Conservation (phyloP, 768 basidiomycete genomes). For the Tricholoma furcatifolium region DNA sequence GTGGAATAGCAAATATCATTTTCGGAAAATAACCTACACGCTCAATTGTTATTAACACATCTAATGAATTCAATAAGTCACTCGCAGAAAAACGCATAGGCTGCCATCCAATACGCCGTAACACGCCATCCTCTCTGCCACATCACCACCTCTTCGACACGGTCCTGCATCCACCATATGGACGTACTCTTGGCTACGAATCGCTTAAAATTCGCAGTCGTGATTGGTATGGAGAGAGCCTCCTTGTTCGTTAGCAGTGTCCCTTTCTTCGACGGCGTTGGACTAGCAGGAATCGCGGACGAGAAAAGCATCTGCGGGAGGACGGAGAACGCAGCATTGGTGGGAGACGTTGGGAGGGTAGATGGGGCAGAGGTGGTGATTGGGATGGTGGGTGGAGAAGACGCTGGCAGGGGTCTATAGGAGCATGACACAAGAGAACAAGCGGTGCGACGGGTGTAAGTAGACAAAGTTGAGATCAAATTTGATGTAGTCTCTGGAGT, state of each 20-base stretch:
- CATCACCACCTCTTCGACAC: slow-evolving; percentile 79
- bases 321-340: slow-evolving; percentile 22
- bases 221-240: slow-evolving; percentile 74
- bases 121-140: slow-evolving; percentile 78
- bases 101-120: slow-evolving; percentile 73
- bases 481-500: no score
- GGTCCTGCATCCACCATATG: slow-evolving; percentile 88
- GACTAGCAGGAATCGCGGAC: slow-evolving; percentile 23
- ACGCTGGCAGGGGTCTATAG: slow-evolving; percentile 33
- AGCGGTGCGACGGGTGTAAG: no score
- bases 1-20: slow-evolving; percentile 68
- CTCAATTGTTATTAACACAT: not conserved
- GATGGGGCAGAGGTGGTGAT: not conserved
- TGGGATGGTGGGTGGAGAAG: slow-evolving; percentile 20
- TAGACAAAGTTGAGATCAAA: no score
- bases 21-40: slow-evolving; percentile 75
- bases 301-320: slow-evolving; percentile 39
- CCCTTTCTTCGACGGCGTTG: slow-evolving; percentile 7
- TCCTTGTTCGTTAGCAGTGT: slow-evolving; percentile 59
- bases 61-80: not conserved
- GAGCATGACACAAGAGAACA: no score
- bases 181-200: slow-evolving; percentile 77
- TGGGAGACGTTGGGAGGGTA: slow-evolving; percentile 15
- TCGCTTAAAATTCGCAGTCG: slow-evolving; percentile 76
- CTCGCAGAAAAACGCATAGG: slow-evolving; percentile 80